Conservation (phyloP, 1,284 basidiomycete species). For the Puccinia triticina region DNA sequence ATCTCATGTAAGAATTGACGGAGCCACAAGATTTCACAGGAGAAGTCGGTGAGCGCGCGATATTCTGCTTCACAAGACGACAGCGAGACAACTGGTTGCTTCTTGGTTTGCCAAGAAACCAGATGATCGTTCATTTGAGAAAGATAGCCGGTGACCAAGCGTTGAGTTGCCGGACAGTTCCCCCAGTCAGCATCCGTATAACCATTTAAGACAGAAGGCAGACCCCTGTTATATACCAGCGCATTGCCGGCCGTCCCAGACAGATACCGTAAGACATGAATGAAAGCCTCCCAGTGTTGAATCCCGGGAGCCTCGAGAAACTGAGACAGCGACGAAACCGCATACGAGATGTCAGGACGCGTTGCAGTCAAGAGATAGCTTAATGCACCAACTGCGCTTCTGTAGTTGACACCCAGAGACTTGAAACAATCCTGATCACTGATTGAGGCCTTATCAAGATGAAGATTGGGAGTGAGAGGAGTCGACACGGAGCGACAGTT, state of each 20-base stretch:
- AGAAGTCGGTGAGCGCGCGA: neutral
- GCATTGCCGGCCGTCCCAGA: neutral
- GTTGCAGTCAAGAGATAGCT: no score
- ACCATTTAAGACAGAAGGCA: neutral
- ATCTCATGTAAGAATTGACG: neutral
- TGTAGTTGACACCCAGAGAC: neutral
- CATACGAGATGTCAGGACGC: neutral
- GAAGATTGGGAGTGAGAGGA: neutral
- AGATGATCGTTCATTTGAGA: no score
- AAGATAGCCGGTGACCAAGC: neutral
- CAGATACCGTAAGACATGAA: neutral
- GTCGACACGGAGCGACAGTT: neutral
- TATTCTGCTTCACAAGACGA: slow-evolving; percentile 21
- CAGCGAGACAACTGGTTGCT: slow-evolving; percentile 1
- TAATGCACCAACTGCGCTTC: neutral
- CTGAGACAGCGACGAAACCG: neutral
- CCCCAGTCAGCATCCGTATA: no score
- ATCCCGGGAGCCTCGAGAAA: neutral
- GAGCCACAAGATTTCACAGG: neutral
- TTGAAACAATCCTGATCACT: neutral
- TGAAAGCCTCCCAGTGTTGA: neutral
- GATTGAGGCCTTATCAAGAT: neutral
- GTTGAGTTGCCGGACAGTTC: neutral
- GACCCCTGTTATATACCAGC: neutral
- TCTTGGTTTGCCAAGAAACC: neutral